Conservation (phyloP, 2,329 filamentous ascomycete species). For the Ophiosphaerella herpotricha region DNA sequence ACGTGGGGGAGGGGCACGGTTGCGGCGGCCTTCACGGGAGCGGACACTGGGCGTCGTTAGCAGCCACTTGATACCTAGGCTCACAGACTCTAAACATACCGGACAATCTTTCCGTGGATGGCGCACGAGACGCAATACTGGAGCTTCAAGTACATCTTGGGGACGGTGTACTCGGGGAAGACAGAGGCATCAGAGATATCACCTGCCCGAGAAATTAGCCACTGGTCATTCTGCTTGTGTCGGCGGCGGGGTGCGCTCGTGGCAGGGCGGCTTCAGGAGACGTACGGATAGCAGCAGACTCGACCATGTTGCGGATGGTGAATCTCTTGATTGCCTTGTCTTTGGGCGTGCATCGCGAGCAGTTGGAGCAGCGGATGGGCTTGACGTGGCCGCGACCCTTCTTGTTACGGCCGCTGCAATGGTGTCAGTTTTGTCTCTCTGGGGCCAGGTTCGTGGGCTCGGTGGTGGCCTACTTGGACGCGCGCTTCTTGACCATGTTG, state of each 20-base stretch:
- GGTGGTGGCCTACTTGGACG: slow-evolving; percentile 66
- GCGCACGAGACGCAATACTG: slow-evolving; percentile 99
- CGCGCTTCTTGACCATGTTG: slow-evolving; percentile 77
- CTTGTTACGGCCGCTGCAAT: slow-evolving; percentile 92
- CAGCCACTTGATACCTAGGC: background rate
- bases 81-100: slow-evolving; percentile 71
- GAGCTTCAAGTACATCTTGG: slow-evolving; percentile 99
- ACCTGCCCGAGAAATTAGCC: slow-evolving; percentile 63
- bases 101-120: slow-evolving; percentile 99
- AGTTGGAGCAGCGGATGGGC: slow-evolving; percentile 94
- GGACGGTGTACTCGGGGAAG: slow-evolving; percentile 98
- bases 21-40: slow-evolving; percentile 94
- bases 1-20: slow-evolving; percentile 96
- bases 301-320: slow-evolving; percentile 99
- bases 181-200: slow-evolving; percentile 99
- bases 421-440: slow-evolving; percentile 41
- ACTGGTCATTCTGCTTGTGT: slow-evolving; percentile 10
- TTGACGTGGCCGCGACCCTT: slow-evolving; percentile 99
- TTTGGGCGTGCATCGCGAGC: slow-evolving; percentile 85
- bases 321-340: slow-evolving; percentile 99
- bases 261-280: slow-evolving; percentile 41
- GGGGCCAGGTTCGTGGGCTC: slow-evolving; percentile 15
- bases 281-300: slow-evolving; percentile 99
- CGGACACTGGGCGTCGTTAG: slow-evolving; percentile 73
- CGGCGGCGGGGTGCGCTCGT: slow-evolving; percentile 1